These are phyloP conservation scores for Irpex sp. DNA, from an alignment of 1,284 basidiomycete species.

Conservation along the genomic window DNA sequence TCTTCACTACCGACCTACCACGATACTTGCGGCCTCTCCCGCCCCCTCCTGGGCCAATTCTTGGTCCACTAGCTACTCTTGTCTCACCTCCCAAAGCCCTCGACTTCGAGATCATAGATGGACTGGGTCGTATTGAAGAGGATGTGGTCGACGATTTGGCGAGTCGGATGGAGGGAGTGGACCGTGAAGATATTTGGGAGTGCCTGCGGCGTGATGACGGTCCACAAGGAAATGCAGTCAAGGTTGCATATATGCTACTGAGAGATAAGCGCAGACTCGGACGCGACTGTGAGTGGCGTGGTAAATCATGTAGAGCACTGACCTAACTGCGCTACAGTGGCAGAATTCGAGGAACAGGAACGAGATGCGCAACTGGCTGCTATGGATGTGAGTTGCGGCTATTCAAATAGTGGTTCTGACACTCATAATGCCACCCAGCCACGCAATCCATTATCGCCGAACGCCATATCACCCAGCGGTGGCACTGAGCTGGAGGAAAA, in stretches of 20 bases:
- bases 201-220: conserved; percentile 80
- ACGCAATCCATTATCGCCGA: conserved; percentile 47
- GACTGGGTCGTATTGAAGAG: conserved; percentile 86
- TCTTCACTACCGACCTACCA: conserved; percentile 84
- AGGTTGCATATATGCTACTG: conserved; percentile 94
- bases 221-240: conserved; percentile 87
- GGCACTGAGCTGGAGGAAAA: conserved; percentile 60
- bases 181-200: conserved; percentile 83
- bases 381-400: conserved; percentile 60
- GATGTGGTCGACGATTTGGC: conserved; percentile 85
- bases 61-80: conserved; percentile 67
- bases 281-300: conserved; percentile 65
- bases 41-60: conserved; percentile 72
- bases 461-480: conserved; percentile 35
- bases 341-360: conserved; percentile 74
- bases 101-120: conserved; percentile 78
- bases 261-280: conserved; percentile 86
- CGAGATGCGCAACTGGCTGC: conserved; percentile 75
- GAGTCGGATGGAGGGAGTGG: conserved; percentile 71
- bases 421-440: conserved; percentile 40
- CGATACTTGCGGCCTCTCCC: conserved; percentile 86
- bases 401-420: not conserved
- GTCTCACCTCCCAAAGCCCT: conserved; percentile 60
- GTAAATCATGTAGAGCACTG: conserved; percentile 1
- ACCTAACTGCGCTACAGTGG: conserved; percentile 43